Evolutionary conservation across 139 green algal species (phyloP).

Genomic region (Dunaliella sp.): DNA sequence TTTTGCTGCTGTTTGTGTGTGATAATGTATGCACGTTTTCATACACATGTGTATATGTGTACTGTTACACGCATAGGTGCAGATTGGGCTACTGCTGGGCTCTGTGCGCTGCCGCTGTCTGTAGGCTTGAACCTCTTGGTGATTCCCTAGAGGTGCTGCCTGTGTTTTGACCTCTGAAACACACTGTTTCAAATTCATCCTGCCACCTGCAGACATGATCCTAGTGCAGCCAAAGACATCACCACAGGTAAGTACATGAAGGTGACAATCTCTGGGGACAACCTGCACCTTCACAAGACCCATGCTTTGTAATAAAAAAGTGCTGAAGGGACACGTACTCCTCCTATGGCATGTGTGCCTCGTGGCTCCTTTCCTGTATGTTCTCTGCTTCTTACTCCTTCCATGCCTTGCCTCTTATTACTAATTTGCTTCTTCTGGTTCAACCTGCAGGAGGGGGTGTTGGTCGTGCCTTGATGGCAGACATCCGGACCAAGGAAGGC

Average conservation of each 20-base stretch:
- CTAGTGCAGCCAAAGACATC: neutral
- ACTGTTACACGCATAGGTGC: too few species aligned
- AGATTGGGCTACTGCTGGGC: neutral
- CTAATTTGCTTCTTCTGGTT: neutral
- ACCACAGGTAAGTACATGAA: neutral
- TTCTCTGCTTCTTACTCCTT: too few species aligned
- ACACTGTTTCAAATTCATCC: neutral
- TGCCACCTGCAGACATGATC: neutral
- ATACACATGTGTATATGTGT: too few species aligned
- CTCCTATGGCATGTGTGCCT: too few species aligned
- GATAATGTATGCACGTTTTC: too few species aligned
- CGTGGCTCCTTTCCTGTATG: too few species aligned
- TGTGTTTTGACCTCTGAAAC: neutral
- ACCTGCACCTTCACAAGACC: too few species aligned
- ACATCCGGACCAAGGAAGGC: neutral
- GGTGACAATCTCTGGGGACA: too few species aligned
- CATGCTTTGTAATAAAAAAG: too few species aligned
- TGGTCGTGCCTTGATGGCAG: neutral
- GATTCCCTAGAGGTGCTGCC: neutral
- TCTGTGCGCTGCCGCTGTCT: neutral
- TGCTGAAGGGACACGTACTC: too few species aligned
- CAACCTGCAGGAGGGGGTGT: neutral
- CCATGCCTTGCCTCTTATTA: neutral
- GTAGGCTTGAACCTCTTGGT: neutral
- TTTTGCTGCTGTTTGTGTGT: too few species aligned